Evolutionary conservation across 257 asterid genomes (phyloP).

Genomic region (Cruciata laevipes): DNA sequence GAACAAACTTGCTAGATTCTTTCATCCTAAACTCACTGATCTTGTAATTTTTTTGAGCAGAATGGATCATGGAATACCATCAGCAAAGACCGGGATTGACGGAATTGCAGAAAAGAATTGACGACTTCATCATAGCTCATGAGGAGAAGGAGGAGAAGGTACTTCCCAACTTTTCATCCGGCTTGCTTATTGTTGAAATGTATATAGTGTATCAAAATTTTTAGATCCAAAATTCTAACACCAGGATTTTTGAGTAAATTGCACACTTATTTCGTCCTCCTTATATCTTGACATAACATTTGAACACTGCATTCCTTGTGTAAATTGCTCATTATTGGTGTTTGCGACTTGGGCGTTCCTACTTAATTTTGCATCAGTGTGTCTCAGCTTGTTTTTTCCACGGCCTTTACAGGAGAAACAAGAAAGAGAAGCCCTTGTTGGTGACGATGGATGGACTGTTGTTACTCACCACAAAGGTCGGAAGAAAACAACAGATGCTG

Average conservation of each 20-base stretch:
- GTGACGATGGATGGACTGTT: slow-evolving; percentile 95
- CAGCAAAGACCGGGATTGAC: slow-evolving; percentile 72
- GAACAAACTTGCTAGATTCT: background rate
- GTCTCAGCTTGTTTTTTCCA: slow-evolving; percentile 7
- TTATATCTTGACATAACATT: background rate
- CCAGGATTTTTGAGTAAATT: slow-evolving; percentile 2
- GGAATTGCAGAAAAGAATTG: slow-evolving; percentile 74
- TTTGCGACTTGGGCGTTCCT: background rate
- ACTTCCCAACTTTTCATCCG: slow-evolving; percentile 6
- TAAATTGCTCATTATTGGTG: background rate
- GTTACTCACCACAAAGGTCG: slow-evolving; percentile 91
- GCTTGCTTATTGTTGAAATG: background rate
- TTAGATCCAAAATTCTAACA: background rate
- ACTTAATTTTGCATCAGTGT: background rate
- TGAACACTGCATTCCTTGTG: background rate
- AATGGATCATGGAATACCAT: slow-evolving; percentile 68
- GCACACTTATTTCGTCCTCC: background rate
- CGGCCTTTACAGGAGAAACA: slow-evolving; percentile 51
- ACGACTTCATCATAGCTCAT: slow-evolving; percentile 68
- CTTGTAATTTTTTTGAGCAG: slow-evolving; percentile 34
- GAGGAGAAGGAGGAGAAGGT: slow-evolving; percentile 80
- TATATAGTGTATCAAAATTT: background rate
- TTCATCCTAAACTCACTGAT: background rate
- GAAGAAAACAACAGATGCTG: slow-evolving; percentile 82
- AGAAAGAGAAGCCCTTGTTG: slow-evolving; percentile 71